A percentile compares a stretch with the other conserved stretches of the same genome.
Evolutionary conservation across 2,329 filamentous ascomycete species (phyloP).

Genomic region (Pestalotiopsis sp.): DNA sequence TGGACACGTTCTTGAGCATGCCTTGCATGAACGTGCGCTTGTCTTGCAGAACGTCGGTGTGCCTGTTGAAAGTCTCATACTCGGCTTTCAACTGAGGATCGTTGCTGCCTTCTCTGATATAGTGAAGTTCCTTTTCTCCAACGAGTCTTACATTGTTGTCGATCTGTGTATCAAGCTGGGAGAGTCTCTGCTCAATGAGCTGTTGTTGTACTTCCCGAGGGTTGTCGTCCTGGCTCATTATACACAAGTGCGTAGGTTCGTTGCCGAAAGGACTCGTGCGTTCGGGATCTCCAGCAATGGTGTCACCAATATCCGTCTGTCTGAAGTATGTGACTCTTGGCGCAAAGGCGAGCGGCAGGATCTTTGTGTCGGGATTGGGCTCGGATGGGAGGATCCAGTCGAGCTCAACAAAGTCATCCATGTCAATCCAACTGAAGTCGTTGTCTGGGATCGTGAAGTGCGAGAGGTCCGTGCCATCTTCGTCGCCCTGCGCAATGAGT

Average conservation of each 20-base stretch:
- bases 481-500: conserved; percentile 55
- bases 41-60: conserved; percentile 58
- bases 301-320: conserved; percentile 87
- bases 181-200: conserved; percentile 79
- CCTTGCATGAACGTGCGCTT: conserved; percentile 62
- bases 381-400: conserved; percentile 95
- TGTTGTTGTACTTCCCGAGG: conserved; percentile 86
- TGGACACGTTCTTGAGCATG: conserved; percentile 55
- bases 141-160: conserved; percentile 72
- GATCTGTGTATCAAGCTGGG: conserved; percentile 78
- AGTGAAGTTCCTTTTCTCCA: conserved; percentile 74
- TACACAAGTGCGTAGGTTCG: conserved; percentile 91
- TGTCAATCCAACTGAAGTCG: conserved; percentile 96
- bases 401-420: conserved; percentile 98
- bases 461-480: conserved; percentile 71
- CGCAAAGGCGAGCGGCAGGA: conserved; percentile 86
- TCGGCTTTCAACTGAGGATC: conserved; percentile 57
- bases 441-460: conserved; percentile 95
- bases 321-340: conserved; percentile 98
- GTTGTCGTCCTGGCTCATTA: conserved; percentile 90
- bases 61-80: conserved; percentile 60
- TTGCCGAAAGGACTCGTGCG: conserved; percentile 89
- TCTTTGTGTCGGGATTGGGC: conserved; percentile 89
- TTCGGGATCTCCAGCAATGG: conserved; percentile 78
- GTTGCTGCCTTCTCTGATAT: conserved; percentile 51